Conservation (phyloP, 139 green algal genomes). For the Chlamydomonas sp. region DNA sequence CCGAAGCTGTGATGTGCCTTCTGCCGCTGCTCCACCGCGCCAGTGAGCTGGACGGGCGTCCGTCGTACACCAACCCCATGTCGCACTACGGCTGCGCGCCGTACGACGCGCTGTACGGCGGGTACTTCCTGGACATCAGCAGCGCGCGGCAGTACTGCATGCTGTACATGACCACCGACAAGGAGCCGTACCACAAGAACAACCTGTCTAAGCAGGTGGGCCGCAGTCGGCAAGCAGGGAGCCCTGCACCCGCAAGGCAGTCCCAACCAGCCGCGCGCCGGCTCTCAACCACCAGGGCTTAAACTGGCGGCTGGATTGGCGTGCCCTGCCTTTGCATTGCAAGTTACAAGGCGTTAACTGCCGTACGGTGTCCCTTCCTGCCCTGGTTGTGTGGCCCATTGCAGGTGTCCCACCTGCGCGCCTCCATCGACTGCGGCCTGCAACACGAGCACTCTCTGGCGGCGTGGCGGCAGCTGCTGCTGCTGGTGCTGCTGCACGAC, state of each 20-base stretch:
- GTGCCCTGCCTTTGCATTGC: too few species aligned
- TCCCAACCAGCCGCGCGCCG: too few species aligned
- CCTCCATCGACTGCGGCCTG: slow-evolving; percentile 49
- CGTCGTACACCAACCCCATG: not conserved
- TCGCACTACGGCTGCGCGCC: slow-evolving; percentile 52
- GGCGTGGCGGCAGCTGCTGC: slow-evolving; percentile 47
- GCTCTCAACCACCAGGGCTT: too few species aligned
- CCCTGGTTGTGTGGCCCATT: not conserved
- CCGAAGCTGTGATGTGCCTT: too few species aligned
- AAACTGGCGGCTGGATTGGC: too few species aligned
- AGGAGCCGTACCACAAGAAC: slow-evolving; percentile 45
- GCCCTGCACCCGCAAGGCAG: too few species aligned
- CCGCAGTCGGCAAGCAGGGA: not conserved
- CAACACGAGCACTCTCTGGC: slow-evolving; percentile 37
- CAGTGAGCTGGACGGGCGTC: slow-evolving; percentile 8
- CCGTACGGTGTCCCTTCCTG: not conserved
- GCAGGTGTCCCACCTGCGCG: slow-evolving; percentile 13
- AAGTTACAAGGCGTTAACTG: not conserved
- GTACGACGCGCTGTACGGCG: slow-evolving; percentile 61
- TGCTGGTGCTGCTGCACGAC: slow-evolving; percentile 59
- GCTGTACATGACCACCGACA: not conserved
- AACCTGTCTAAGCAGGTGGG: slow-evolving; percentile 34
- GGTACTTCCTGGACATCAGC: slow-evolving; percentile 52
- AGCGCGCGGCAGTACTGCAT: slow-evolving; percentile 52
- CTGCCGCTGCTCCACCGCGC: too few species aligned